phyloP scores from a whole-genome alignment of 192 early-diverging fungal species.

The Mortierella claussenii region DNA sequence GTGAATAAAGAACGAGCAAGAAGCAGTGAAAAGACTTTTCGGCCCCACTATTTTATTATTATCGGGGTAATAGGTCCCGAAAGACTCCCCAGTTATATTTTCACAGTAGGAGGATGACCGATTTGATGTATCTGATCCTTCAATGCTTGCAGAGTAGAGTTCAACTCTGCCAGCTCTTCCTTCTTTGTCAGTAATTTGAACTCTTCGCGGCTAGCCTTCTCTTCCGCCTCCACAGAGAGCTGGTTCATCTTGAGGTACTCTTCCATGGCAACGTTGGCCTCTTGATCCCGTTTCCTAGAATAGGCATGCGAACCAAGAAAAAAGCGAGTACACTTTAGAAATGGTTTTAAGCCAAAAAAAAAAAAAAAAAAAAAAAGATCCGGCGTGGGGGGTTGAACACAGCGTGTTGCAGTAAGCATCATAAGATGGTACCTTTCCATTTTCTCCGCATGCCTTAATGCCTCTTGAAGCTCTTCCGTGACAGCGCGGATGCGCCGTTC shows the following conservation, averaged over 20 bases:
- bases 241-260: slow-evolving; percentile 11
- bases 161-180: slow-evolving; percentile 9
- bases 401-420: too few species aligned
- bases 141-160: slow-evolving; percentile 5
- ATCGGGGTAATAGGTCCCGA: too few species aligned
- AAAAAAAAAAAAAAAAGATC: too few species aligned
- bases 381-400: too few species aligned
- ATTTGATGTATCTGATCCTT: too few species aligned
- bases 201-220: slow-evolving; percentile 28
- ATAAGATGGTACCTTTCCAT: slow-evolving; percentile 39
- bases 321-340: too few species aligned
- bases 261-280: slow-evolving; percentile 10
- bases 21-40: too few species aligned
- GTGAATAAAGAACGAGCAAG: slow-evolving; percentile 25
- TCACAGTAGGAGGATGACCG: too few species aligned
- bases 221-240: slow-evolving; percentile 10
- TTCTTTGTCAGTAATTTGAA: slow-evolving; percentile 17
- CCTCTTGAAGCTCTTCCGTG: slow-evolving; percentile 3
- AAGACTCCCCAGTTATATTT: too few species aligned
- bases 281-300: slow-evolving; percentile 12
- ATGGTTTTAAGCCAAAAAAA: too few species aligned
- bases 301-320: too few species aligned
- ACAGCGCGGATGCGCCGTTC: slow-evolving; percentile 9
- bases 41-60: too few species aligned
- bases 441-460: slow-evolving; percentile 1